These are phyloP conservation scores for Microcos paniculata DNA, from an alignment of 345 rosid genomes.

Conservation along the genomic window DNA sequence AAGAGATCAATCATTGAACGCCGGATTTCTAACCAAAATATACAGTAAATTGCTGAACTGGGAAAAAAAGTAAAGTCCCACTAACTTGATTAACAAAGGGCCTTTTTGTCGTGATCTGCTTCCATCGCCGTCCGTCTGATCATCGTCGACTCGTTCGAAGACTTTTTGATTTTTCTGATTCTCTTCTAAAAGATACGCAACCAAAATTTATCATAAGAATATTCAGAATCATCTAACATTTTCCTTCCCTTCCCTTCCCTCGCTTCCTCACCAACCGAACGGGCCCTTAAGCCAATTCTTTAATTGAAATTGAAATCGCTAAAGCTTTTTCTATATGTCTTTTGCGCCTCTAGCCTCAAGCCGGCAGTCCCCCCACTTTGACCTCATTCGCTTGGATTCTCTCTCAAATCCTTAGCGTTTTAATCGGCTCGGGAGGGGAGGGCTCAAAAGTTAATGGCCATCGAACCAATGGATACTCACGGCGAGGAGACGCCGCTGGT, in stretches of 20 bases:
- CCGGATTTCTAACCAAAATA: too few relatives aligned
- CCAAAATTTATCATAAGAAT: background rate
- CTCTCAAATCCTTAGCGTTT: slow-evolving; percentile 15
- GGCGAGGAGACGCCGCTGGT: slow-evolving; percentile 70
- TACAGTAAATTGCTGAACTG: too few relatives aligned
- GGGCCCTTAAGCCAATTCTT: background rate
- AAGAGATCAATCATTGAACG: too few relatives aligned
- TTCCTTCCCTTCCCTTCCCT: background rate
- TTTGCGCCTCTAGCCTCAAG: slow-evolving; percentile 22
- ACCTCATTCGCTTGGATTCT: slow-evolving; percentile 34
- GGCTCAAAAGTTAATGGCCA: slow-evolving; percentile 14
- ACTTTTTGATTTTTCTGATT: slow-evolving; percentile 4
- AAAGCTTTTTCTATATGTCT: slow-evolving; percentile 16
- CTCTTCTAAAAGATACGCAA: background rate
- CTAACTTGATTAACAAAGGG: too few relatives aligned
- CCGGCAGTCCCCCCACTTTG: slow-evolving; percentile 39
- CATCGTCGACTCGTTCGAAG: slow-evolving; percentile 15
- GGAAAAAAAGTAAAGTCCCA: too few relatives aligned
- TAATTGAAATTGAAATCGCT: background rate
- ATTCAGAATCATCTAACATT: background rate
- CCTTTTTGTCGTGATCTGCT: background rate
- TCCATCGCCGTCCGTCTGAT: slow-evolving; percentile 2
- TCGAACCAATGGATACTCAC: slow-evolving; percentile 38
- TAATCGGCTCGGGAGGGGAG: slow-evolving; percentile 4
- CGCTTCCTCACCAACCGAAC: slow-evolving; percentile 19